These are phyloP conservation scores for Aspergillus ellipticus DNA, from an alignment of 495 filamentous ascomycete species.

Conservation along the genomic window DNA sequence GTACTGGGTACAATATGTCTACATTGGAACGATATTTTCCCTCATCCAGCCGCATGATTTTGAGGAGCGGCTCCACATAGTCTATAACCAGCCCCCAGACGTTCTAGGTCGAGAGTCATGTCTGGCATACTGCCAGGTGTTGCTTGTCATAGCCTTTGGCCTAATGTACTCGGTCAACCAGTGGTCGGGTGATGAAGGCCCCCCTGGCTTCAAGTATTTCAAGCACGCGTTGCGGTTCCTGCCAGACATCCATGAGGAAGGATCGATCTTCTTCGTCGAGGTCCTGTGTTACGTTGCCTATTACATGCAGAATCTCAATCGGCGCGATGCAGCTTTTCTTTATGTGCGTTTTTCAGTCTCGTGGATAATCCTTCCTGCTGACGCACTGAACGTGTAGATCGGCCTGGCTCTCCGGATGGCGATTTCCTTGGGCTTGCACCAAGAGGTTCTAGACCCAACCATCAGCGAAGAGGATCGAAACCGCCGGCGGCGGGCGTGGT, in stretches of 20 bases:
- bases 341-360: conserved; percentile 17
- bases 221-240: conserved; percentile 44
- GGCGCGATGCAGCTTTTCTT: conserved; percentile 46
- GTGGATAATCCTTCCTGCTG: too few species aligned
- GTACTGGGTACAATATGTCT: conserved; percentile 47
- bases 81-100: conserved; percentile 35
- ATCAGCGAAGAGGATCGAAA: conserved; percentile 36
- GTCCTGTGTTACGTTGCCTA: conserved; percentile 49
- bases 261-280: conserved; percentile 49
- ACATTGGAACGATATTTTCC: conserved; percentile 52
- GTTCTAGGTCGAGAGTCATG: conserved; percentile 32
- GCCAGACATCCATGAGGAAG: conserved; percentile 48
- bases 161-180: conserved; percentile 51
- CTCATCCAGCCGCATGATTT: conserved; percentile 42
- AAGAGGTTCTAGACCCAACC: conserved; percentile 36
- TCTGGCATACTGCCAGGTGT: conserved; percentile 35
- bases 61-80: conserved; percentile 36
- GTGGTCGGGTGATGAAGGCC: conserved; percentile 45
- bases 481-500: conserved; percentile 48
- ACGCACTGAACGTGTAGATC: conserved; percentile 30
- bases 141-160: conserved; percentile 49
- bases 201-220: conserved; percentile 50
- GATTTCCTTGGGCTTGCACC: conserved; percentile 49
- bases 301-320: conserved; percentile 51
- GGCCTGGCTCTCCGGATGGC: conserved; percentile 50